Percentiles rank a stretch among this genome's conserved stretches.
Conservation (phyloP, 1,284 basidiomycete species). For the Macrocystidia cucumis region DNA sequence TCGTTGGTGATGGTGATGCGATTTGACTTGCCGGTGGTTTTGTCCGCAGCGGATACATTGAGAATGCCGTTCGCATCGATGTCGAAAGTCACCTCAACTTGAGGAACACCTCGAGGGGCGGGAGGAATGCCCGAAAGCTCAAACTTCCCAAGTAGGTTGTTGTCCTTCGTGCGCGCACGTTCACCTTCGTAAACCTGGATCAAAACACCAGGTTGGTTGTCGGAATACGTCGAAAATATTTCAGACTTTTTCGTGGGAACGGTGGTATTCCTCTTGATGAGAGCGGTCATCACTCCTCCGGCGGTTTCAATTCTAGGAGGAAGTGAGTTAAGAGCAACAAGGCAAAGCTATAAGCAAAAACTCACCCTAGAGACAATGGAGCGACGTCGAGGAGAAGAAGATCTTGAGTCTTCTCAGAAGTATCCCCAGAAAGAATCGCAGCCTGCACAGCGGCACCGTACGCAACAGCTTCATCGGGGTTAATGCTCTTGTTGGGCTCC, state of each 20-base stretch:
- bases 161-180: constrained; percentile 98
- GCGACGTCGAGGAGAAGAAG: constrained; percentile 96
- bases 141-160: constrained; percentile 98
- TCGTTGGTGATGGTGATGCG: constrained; percentile 98
- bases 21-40: constrained; percentile 96
- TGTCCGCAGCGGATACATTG: constrained; percentile 94
- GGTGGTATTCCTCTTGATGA: constrained; percentile 98
- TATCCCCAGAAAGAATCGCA: constrained; percentile 96
- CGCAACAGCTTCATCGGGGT: constrained; percentile 99
- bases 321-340: constrained; percentile 2
- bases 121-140: constrained; percentile 97
- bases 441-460: constrained; percentile 99
- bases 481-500: constrained; percentile 95
- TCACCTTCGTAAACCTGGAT: constrained; percentile 99
- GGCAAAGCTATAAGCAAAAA: constrained; percentile 9
- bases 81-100: constrained; percentile 98
- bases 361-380: constrained; percentile 79
- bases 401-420: constrained; percentile 97
- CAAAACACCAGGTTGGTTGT: constrained; percentile 98
- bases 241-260: constrained; percentile 99
- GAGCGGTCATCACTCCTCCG: constrained; percentile 96
- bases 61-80: constrained; percentile 98
- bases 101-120: constrained; percentile 96
- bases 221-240: constrained; percentile 98
- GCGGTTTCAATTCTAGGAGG: constrained; percentile 89